Evolutionary conservation across 148 eudicot genomes (phyloP).

Genomic region (Dianthus caryophyllus): DNA sequence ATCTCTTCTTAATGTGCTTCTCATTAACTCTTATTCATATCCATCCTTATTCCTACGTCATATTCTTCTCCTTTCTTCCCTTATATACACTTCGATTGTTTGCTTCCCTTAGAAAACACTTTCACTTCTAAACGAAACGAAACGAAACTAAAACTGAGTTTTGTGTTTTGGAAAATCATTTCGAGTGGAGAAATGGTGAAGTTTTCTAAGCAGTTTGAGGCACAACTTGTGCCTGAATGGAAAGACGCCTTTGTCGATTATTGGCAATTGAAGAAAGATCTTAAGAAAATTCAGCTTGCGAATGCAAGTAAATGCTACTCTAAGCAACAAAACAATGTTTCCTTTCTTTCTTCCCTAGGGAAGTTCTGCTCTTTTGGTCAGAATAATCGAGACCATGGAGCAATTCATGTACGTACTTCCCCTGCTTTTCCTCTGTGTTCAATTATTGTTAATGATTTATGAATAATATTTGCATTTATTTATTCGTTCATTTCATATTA

Average conservation of each 20-base stretch:
- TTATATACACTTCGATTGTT: slow-evolving; percentile 41
- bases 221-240: slow-evolving; percentile 91
- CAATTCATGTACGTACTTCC: slow-evolving; percentile 77
- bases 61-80: slow-evolving; percentile 19
- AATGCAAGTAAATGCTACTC: slow-evolving; percentile 26
- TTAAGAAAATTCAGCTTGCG: slow-evolving; percentile 56
- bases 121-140: slow-evolving; percentile 20
- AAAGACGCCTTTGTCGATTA: slow-evolving; percentile 95
- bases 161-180: no score
- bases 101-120: slow-evolving; percentile 39
- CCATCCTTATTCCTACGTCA: slow-evolving; percentile 27
- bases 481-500: background rate
- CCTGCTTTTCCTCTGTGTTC: slow-evolving; percentile 18
- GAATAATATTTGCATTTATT: background rate
- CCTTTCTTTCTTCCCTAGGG: slow-evolving; percentile 49
- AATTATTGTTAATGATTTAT: background rate
- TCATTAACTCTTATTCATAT: slow-evolving; percentile 29
- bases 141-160: no score
- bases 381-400: slow-evolving; percentile 37
- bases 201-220: slow-evolving; percentile 85
- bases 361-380: slow-evolving; percentile 45
- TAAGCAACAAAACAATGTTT: slow-evolving; percentile 25
- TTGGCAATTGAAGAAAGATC: slow-evolving; percentile 62
- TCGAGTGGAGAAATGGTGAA: slow-evolving; percentile 41
- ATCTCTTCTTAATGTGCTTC: slow-evolving; percentile 60